Percentiles rank a stretch among this genome's conserved stretches.
phyloP scores from a whole-genome alignment of 768 basidiomycete genomes.

The Lepiota brunneoincarnata region DNA sequence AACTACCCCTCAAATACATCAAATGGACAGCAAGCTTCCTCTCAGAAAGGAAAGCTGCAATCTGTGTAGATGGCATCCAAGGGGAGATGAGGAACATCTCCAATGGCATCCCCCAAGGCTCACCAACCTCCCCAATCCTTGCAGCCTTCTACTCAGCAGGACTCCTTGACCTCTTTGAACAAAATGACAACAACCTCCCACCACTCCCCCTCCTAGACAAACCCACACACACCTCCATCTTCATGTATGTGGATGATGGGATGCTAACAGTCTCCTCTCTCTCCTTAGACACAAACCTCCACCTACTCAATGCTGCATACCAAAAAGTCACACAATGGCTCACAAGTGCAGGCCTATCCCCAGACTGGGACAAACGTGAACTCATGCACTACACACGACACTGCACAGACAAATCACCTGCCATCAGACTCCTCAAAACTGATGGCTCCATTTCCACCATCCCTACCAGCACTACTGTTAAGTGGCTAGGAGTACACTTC shows the following conservation, averaged over 20 bases:
- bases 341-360: conserved; percentile 14
- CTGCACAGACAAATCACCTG: conserved; percentile 7
- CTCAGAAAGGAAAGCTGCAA: conserved; percentile 20
- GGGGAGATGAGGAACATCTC: conserved; percentile 23
- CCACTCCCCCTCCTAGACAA: conserved; percentile 16
- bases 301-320: conserved; percentile 18
- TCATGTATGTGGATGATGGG: conserved; percentile 32
- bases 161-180: conserved; percentile 21
- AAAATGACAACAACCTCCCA: no score
- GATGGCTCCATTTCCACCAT: conserved; percentile 8
- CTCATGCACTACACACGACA: conserved; percentile 24
- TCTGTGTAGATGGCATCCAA: conserved; percentile 20
- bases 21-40: conserved; percentile 24
- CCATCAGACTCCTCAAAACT: conserved; percentile 8
- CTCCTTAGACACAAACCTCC: conserved; percentile 20
- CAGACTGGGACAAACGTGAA: conserved; percentile 22
- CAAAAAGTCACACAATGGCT: conserved; percentile 15
- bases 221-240: conserved; percentile 11
- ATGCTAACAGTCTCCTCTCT: conserved; percentile 23
- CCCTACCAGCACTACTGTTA: conserved; percentile 8
- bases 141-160: conserved; percentile 22
- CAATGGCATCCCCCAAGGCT: conserved; percentile 33
- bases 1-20: conserved; percentile 17
- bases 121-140: conserved; percentile 26
- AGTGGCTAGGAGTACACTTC: conserved; percentile 33